Evolutionary conservation across 1,139 yeast genomes (phyloP), one percentile per base, ranked within the genome.

Genomic region (Nakaseomyces nivariensis): DNA sequence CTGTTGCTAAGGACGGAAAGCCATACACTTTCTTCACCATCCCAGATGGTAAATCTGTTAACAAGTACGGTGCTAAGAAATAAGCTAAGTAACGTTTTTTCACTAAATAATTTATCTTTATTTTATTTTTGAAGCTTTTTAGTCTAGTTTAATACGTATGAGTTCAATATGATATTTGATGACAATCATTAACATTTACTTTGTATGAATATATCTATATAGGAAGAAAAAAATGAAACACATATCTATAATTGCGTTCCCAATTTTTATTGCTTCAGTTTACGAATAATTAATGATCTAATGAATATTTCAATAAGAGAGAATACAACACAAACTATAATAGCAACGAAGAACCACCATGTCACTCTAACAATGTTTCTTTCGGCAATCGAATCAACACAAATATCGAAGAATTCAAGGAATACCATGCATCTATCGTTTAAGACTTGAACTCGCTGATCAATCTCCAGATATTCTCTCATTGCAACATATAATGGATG

Each of bases 361-460:
- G 97, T 89, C 53, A 92, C 87, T 56, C 95, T 76, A 41, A 88
- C 86, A 77, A 94, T 90, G 63, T 88, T 89, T 57, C 81, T 79
- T 67, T 92, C 98, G 8, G 96, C 96, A 60, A 92, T 84, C 43
- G 96, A 86, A 62, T 94, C 97, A 37, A 92, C 88, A 55, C 94
- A 82, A 53, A 92, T 86, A 61, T 90, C 96, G 63, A 89, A 87
- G 62, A 92, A 85, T 61, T 92, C 98, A 62, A 92, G 73, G 63
- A 90, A 92, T 27, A 94, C 97, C 65, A 85, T 86, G 66, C 97
- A 90, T 45, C 97, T 72, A 65, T 92, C 97, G 61, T 92, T 92
- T 49, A 92, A 74, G 4, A 92, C 96, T 62, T 87, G 89, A 13
- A 90, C 96, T 52, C 98, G 73, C 67, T 87, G 96, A 62, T 90